Percentiles rank a stretch among this genome's conserved stretches.
Evolutionary conservation across 306 rosid genomes (phyloP).

Genomic region (Elaeagnus macrophylla): DNA sequence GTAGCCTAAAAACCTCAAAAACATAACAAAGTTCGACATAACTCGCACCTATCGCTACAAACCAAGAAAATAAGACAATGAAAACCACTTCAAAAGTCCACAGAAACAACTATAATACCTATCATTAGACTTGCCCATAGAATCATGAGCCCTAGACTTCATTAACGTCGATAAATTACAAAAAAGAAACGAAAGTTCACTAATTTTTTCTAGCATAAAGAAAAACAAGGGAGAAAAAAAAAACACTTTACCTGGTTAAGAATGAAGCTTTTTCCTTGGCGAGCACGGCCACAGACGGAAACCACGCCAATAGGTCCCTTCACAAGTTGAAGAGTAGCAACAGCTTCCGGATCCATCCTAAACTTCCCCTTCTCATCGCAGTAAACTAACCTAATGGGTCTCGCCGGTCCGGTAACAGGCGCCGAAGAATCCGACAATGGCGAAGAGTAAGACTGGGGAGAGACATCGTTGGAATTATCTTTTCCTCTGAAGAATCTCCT

Average conservation of each 20-base stretch:
- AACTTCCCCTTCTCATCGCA: conserved; percentile 87
- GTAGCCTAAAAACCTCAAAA: neutral
- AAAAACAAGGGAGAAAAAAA: neutral
- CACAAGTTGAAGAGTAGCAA: conserved; percentile 76
- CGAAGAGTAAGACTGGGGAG: conserved; percentile 29
- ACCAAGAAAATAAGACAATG: neutral
- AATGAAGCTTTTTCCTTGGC: conserved; percentile 89
- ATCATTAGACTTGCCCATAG: neutral
- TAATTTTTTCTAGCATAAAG: neutral
- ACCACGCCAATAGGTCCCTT: conserved; percentile 91
- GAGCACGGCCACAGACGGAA: conserved; percentile 91
- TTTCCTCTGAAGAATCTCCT: conserved; percentile 32
- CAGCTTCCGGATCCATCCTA: conserved; percentile 93
- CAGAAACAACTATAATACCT: neutral
- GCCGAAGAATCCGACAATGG: conserved; percentile 26
- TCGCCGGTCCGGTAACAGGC: conserved; percentile 63
- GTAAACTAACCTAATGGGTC: conserved; percentile 77
- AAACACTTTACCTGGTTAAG: conserved; percentile 55
- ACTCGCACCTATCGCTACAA: neutral
- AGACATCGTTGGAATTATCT: conserved; percentile 36
- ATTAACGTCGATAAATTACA: neutral
- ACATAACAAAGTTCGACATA: neutral
- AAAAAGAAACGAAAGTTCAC: neutral
- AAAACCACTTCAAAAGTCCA: neutral
- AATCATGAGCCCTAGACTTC: conserved; percentile 27